Percentiles rank a stretch among this genome's conserved stretches.
Evolutionary conservation across 371 early-diverging fungal species (phyloP).

Genomic region (Sporodiniella umbellata): DNA sequence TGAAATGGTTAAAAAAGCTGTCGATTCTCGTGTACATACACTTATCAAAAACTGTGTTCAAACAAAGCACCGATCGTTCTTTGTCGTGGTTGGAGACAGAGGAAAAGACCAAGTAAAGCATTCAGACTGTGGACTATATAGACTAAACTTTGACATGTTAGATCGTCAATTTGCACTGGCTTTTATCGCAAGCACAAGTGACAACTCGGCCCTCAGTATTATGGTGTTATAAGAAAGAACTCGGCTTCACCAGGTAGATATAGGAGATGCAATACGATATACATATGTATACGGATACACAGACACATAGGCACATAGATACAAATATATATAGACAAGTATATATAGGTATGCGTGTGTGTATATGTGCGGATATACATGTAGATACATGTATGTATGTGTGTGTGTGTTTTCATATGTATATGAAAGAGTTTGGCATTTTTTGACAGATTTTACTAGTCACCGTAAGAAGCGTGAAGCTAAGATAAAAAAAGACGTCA

Average conservation of each 20-base stretch:
- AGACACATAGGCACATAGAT: no score
- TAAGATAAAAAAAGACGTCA: constrained; percentile 89
- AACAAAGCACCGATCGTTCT: constrained; percentile 91
- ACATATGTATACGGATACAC: no score
- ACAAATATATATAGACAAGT: no score
- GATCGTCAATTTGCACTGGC: constrained; percentile 95
- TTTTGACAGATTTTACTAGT: constrained; percentile 27
- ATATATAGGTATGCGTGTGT: no score
- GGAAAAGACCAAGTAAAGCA: constrained; percentile 92
- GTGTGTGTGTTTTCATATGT: no score
- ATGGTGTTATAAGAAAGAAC: constrained; percentile 99
- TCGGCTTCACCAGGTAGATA: constrained; percentile 83
- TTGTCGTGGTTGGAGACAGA: constrained; percentile 95
- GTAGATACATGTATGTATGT: no score
- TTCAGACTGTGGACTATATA: no score
- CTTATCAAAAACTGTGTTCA: constrained; percentile 91
- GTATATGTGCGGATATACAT: no score
- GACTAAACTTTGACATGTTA: no score
- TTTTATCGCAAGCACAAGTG: constrained; percentile 92
- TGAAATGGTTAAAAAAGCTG: constrained; percentile 81
- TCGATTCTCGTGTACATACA: constrained; percentile 92
- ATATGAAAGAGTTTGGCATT: no score
- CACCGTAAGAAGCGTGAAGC: constrained; percentile 96
- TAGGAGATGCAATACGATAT: no score
- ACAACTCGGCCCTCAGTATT: constrained; percentile 90